phyloP scores from a whole-genome alignment of 1,139 yeast species.

The Pichia sp. region DNA sequence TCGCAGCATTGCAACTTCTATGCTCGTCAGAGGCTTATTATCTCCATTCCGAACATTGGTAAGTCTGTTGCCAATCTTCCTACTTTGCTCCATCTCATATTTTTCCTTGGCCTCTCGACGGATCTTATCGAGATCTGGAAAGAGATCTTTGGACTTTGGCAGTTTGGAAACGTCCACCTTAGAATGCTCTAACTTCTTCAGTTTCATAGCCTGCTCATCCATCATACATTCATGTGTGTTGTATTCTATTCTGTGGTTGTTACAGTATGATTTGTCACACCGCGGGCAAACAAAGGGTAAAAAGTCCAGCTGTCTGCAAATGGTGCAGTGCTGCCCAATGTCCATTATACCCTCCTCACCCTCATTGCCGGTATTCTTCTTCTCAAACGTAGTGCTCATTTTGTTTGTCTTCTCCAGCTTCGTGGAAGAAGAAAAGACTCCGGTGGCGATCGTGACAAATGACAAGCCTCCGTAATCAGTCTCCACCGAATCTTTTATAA shows the following conservation, averaged over 20 bases:
- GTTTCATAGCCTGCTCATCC: conserved; percentile 13
- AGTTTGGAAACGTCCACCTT: conserved; percentile 10
- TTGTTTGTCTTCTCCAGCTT: too few relatives aligned
- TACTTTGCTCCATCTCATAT: conserved; percentile 6
- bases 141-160: conserved; percentile 34
- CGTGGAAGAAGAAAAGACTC: too few relatives aligned
- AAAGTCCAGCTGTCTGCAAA: conserved; percentile 60
- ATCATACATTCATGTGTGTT: conserved; percentile 18
- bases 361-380: conserved; percentile 11
- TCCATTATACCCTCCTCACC: conserved; percentile 38
- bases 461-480: too few relatives aligned
- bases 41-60: conserved; percentile 12
- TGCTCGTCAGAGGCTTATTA: conserved; percentile 5
- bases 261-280: conserved; percentile 52
- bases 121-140: conserved; percentile 50
- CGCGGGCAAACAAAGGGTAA: conserved; percentile 58
- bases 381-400: too few relatives aligned
- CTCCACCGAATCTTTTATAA: too few relatives aligned
- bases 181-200: not conserved
- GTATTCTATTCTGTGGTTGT: conserved; percentile 39
- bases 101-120: conserved; percentile 29
- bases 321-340: conserved; percentile 60
- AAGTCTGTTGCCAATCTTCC: conserved; percentile 11
- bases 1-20: conserved; percentile 16
- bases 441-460: too few relatives aligned